Evolutionary conservation across 768 basidiomycete species (phyloP), one percentile per base, ranked within the genome.

Genomic region (Thelephora aurantiotincta): DNA sequence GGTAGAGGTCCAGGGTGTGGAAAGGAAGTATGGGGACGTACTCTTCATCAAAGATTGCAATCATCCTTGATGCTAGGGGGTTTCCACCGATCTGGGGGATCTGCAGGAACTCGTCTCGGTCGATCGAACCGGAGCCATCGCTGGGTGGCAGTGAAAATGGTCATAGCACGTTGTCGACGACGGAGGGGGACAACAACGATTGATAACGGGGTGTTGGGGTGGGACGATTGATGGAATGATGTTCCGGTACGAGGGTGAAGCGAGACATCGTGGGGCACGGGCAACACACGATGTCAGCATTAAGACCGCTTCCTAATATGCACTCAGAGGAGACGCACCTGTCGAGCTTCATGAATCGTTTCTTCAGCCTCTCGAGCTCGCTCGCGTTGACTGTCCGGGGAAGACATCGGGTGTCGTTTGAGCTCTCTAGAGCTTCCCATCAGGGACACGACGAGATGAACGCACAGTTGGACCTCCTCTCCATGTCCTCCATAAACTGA

Each of bases 21-120:
- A 13, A 44, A 20, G 41, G n/a, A 35, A 18, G 20, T 19, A 45
- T 3, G 23, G 0, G 36, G 22, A 78, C 90, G 65, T 57, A 98
- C 94, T 98, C 93, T 67, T 97, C 90, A 60, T 99, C 96, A 58
- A 99, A 99, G 60, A 99, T 98, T 45, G 96, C 96, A 59, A 99
- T 98, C 92, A 99, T 91, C 50, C 96, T 79, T 47, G 84, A 86
- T 46, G 96, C 91, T 43, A 99, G 70, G 0, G 96, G 96, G 64
- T 98, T 99, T 49, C 89, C 92, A 18, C 94, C 94, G 58, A 98
- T 98, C 70, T 94, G 91, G 0, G 96, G 96, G 73, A 99, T 96
- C 71, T 92, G 91, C 51, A 98, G 69, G 68, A 99, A 99, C 65
- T 99, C 96, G 55, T 98, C 96, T 42, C 89, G 85, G 71, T 98